A percentile compares a stretch with the other conserved stretches of the same genome.
Conservation (phyloP, 768 basidiomycete species). For the Pilatotrama ljubarskyi region DNA sequence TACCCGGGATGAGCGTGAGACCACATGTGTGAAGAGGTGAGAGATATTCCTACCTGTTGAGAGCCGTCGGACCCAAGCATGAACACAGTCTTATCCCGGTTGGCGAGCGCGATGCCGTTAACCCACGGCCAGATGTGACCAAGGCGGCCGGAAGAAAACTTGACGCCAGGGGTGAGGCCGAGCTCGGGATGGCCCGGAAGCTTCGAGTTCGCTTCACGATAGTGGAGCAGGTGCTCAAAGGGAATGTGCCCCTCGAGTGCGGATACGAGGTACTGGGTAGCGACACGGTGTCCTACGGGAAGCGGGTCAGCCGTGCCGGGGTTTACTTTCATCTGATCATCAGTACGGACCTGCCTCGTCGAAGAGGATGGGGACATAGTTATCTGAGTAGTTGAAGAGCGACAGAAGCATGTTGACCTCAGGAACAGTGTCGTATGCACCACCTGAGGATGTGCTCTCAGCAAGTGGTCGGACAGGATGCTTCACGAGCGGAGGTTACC, state of each 20-base stretch:
- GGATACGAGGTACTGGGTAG: conserved; percentile 83
- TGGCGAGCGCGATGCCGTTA: conserved; percentile 81
- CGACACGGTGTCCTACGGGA: conserved; percentile 77
- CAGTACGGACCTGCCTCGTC: conserved; percentile 72
- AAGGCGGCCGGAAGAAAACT: conserved; percentile 91
- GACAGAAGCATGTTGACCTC: conserved; percentile 80
- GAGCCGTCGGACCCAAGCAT: conserved; percentile 88
- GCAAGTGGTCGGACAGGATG: background rate
- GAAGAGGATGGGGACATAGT: conserved; percentile 69
- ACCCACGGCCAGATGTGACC: conserved; percentile 91
- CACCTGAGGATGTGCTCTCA: conserved; percentile 30
- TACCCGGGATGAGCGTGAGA: background rate
- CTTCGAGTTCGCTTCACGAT: conserved; percentile 83
- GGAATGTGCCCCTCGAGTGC: conserved; percentile 74
- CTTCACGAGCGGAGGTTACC: conserved; percentile 38
- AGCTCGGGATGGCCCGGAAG: conserved; percentile 90
- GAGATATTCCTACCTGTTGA: conserved; percentile 49
- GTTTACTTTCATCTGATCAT: background rate
- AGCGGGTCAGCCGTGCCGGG: conserved; percentile 5
- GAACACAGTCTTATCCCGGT: conserved; percentile 76
- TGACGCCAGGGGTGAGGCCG: conserved; percentile 88
- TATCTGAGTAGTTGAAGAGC: conserved; percentile 65
- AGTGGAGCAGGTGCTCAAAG: conserved; percentile 76
- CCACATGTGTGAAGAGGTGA: background rate
- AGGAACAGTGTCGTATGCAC: conserved; percentile 68